Percentiles rank a stretch among this genome's conserved stretches.
Evolutionary conservation across 495 filamentous ascomycete species (phyloP).

Genomic region (Daldinia grandis): DNA sequence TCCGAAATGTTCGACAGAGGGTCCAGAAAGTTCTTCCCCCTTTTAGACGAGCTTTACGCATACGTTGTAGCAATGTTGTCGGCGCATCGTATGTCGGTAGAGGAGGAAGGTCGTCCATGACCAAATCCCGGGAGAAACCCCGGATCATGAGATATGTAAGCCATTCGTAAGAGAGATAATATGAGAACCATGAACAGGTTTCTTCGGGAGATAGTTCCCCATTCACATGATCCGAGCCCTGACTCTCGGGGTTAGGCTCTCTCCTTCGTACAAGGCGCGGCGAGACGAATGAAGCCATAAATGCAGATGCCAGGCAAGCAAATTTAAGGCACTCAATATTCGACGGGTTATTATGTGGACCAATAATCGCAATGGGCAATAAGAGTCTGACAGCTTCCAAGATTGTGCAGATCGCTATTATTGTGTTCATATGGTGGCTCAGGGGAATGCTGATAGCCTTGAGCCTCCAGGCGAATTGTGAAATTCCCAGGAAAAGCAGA

Average conservation of each 20-base stretch:
- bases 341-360: conserved; percentile 7
- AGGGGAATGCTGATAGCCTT: background rate
- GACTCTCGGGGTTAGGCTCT: conserved; percentile 9
- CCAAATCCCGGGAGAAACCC: conserved; percentile 42
- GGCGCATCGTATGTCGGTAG: conserved; percentile 49
- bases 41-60: conserved; percentile 37
- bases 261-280: conserved; percentile 14
- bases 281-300: conserved; percentile 16
- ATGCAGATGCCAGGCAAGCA: conserved; percentile 9
- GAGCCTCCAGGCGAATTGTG: conserved; percentile 15
- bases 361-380: conserved; percentile 22
- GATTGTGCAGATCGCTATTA: background rate
- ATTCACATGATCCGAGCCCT: background rate
- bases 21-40: background rate
- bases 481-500: conserved; percentile 15
- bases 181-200: conserved; percentile 62
- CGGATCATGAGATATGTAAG: conserved; percentile 48
- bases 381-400: conserved; percentile 16
- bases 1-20: background rate
- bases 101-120: conserved; percentile 47
- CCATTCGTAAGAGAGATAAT: conserved; percentile 50
- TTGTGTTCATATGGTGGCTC: conserved; percentile 11
- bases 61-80: conserved; percentile 37
- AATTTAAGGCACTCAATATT: conserved; percentile 17
- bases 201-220: conserved; percentile 60